Base-by-base conservation (phyloP, 78 protist species). In the Dictyostelium purpureum region DNA sequence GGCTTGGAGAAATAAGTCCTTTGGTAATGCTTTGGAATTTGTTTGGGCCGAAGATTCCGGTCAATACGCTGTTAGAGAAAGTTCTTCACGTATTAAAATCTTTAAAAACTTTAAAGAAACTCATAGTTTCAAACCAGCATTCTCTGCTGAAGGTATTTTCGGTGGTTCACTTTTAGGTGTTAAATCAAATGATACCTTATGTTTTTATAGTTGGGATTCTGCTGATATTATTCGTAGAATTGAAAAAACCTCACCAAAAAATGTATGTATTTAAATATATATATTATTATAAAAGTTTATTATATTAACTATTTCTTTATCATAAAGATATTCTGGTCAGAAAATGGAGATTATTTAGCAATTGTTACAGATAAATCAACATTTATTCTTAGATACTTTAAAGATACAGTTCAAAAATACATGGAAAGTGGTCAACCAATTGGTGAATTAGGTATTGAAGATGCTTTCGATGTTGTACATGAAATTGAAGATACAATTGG, bases 151-250 rank as follows among this genome's bases (percentile, higher is more conserved):
- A 35, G 89, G 87, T 9, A 93, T 98, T 49, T 98, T 94, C 75
- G 99, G 99, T 31, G 99, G 99, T 19, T 40, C 65, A 1, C 87
- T 97, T 12, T 77, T 98, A 28, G 99, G 96, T 45, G 97, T 97
- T n/a, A 70, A 96, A 24, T 42, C 95, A 18, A 35, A 67, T 49
- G 88, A 76, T 49, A 88, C 73, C 42, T 42, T 97, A 49, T 70
- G 69, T 77, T 97, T 99, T 95, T 98, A 96, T 87, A 99, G 98
- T 94, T 99, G 99, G 99, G 97, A 96, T 33, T 57, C 78, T 43
- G 43, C 83, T 51, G 75, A 87, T 33, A 81, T 97, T 11, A 90
- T 99, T 16, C 95, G 99, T 1, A 88, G 97, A 35, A 98, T 99
- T 71, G 99, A 98, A 40, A 97, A 90, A 19, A 66, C 74, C 19